Evolutionary conservation across 768 basidiomycete genomes (phyloP).

Genomic region (Calvatia gigantea): DNA sequence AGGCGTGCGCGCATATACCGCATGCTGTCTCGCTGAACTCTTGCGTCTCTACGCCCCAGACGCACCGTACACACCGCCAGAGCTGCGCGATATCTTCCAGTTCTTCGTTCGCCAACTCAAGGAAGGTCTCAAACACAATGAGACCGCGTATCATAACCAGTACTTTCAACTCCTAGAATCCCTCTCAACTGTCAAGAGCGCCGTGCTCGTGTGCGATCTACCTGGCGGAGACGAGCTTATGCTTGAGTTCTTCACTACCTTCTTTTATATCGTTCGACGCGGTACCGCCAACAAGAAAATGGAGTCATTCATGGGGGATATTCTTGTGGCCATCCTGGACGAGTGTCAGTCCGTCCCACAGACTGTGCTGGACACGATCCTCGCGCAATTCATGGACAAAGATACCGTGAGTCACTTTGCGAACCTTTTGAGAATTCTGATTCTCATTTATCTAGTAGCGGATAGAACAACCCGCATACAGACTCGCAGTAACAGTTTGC

Average conservation of each 20-base stretch:
- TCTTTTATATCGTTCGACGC: conserved; percentile 78
- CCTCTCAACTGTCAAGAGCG: conserved; percentile 90
- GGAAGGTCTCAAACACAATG: conserved; percentile 67
- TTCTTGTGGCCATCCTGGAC: conserved; percentile 85
- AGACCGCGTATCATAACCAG: conserved; percentile 84
- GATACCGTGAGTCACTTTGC: conserved; percentile 49
- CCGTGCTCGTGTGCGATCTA: conserved; percentile 91
- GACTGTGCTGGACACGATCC: conserved; percentile 75
- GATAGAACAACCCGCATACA: conserved; percentile 71
- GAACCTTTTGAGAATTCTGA: neutral
- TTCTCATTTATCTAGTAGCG: conserved; percentile 33
- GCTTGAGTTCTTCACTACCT: conserved; percentile 75
- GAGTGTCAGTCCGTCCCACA: conserved; percentile 75
- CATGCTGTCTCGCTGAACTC: conserved; percentile 93
- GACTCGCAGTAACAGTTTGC: conserved; percentile 84
- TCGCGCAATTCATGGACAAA: conserved; percentile 84
- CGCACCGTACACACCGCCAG: conserved; percentile 86
- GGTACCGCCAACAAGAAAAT: conserved; percentile 68
- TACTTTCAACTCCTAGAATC: conserved; percentile 96
- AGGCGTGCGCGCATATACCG: conserved; percentile 92
- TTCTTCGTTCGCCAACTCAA: conserved; percentile 91
- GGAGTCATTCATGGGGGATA: conserved; percentile 83
- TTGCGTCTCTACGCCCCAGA: conserved; percentile 94
- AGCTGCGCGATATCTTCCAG: conserved; percentile 94
- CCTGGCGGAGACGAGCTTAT: conserved; percentile 84